Evolutionary conservation across 1,139 yeast genomes (phyloP), one percentile per base, ranked within the genome.

Genomic region (Sugiyamaella paludigena): DNA sequence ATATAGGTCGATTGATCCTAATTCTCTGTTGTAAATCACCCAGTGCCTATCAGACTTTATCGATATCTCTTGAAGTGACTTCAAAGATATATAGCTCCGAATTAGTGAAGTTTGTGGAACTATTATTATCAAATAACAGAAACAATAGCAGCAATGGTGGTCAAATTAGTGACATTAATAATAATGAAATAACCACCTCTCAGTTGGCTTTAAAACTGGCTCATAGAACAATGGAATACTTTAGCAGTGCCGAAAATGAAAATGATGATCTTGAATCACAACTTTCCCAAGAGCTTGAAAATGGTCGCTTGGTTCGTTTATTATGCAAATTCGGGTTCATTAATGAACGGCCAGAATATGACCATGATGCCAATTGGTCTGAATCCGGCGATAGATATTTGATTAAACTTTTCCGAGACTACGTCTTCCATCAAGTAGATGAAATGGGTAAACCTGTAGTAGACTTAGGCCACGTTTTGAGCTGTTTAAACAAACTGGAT

Each of bases 401-500:
- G 35, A 75, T 92, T 57, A 79, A 80, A 60, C 70, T 92, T 49
- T 92, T 92, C 68, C 77, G 86, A 51, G 95, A 91, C 65, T 87
- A 80, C 63, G 83, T 91, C 4, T 92, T 91, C 69, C 94, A 87
- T 62, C 95, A 87, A 62, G 78, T 76, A 41, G 89, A 88, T 64
- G 94, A 84, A 47, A 68, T 70, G 32, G 96, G 96, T 13, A 78
- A 78, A 59, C 89, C 96, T 1, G 79, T 83, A 2, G 72, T 88
- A 49, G 97, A 94, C 67, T 73, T 92, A 58, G 83, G 91, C 1
- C 88, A 89, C 64, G 94, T 91, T 3, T 72, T 94, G 55, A 73
- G 80, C 45, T 80, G 84, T 58, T 72, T 92, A 60, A 92, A 92
- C 69, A 92, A 92, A 67, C 73, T 92, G 52, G 99, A 94, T 65